Evolutionary conservation across 2,329 filamentous ascomycete genomes (phyloP), one percentile per base, ranked within the genome.

Genomic region (Arthrobotrys sinensis): DNA sequence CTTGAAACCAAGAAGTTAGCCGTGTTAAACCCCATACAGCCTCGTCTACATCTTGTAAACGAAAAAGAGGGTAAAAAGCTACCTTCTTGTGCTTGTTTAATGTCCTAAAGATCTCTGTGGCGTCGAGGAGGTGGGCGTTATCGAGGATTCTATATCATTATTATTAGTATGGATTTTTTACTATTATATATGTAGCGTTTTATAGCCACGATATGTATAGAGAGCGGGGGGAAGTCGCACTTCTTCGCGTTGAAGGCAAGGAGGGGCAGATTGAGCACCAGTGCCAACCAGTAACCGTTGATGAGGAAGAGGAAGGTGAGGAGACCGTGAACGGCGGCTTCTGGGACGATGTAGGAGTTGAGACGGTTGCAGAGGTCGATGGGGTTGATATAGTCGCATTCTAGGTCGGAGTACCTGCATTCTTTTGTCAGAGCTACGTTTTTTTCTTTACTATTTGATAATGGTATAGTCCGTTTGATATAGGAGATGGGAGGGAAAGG

Each of bases 331-430:
- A 99, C 95, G 81, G 93, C 95, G 83, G 96, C 96, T 89, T 99
- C 96, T 84, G 96, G 96, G 83, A 99, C 91, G 85, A 99, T 99
- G 88, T 99, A 99, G 85, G 95, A 96, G 89, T 99, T 99, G 82
- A 99, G 92, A 83, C 96, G 94, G 91, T 99, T 99, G 92, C 96
- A 99, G 81, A 99, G 94, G 83, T 99, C 96, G 88, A 99, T 99
- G 53, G 96, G 96, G 88, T 99, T 99, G 88, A 99, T 99, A 87
- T 99, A 99, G 87, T 99, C 96, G 94, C 96, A 99, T 92, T 99
- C 96, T 83, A 99, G 87, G 89, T 99, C 96, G 66, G 81, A 82
- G 80, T 82, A 82, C 81, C 81, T 82, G 38, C 8, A 57, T 60
- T 3, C 4, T 34, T 16, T 40, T n/a, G 32, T 21, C 16, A 48